Evolutionary conservation across 1,139 yeast species (phyloP), one percentile per base, ranked within the genome.

Genomic region (Scheffersomyces lignicola): DNA sequence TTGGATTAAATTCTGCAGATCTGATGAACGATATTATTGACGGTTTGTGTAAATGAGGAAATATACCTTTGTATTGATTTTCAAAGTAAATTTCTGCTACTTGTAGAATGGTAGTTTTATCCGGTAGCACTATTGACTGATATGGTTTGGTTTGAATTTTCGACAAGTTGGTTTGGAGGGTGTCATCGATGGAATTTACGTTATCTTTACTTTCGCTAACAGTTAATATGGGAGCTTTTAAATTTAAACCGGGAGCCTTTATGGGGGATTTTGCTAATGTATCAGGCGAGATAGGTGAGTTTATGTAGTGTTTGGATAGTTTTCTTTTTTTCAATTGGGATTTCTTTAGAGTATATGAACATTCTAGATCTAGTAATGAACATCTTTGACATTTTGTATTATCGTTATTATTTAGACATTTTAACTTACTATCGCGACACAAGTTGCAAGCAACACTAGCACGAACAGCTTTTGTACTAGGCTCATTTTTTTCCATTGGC

Each of bases 1-100:
- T 34, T 11, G 69, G 66, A 26, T 54, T 38, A 37, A 62, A 62
- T 7, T 47, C 51, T 2, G 48, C 47, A 2, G 63, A 55, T 27
- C 50, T 42, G 20, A 62, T 31, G 33, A 60, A 62, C 3, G 51
- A 41, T 12, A 55, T 32, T 29, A 62, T 53, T 7, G 64, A 48
- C 1, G 65, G 65, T 42, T 54, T 58, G 39, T 62, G 68, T 16
- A 62, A 40, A 27, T 56, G 48, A 1, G 65, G 65, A 35, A 62
- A 61, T 14, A 62, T 60, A 3, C 65, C 64, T 22, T 58, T 56
- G 40, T 62, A 59, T 38, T 62, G 67, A 38, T 58, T 60, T 22
- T 55, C 56, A 36, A 62, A 62, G 39, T 54, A 63, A 2, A 59
- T 53, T 20, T 58, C 57, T 4, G 51, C 51, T 3, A 58, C 49